Conservation (phyloP, 176 grass and related monocot species). For the Eragrostis curvula region DNA sequence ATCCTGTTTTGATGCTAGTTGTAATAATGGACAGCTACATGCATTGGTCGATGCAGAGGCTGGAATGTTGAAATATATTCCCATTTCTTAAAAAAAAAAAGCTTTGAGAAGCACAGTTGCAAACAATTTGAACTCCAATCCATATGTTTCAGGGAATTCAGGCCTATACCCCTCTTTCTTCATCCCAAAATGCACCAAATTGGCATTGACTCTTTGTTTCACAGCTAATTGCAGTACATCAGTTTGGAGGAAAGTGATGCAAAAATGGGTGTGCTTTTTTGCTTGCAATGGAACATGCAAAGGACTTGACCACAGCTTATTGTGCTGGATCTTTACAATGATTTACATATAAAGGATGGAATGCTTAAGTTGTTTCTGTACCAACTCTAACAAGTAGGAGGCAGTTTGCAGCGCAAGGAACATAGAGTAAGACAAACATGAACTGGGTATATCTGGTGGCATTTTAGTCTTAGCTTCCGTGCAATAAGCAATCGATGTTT, state of each 20-base stretch:
- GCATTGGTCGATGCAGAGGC: too few species aligned
- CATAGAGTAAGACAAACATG: background rate
- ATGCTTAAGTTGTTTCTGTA: conserved; percentile 6
- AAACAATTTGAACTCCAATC: background rate
- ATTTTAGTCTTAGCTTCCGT: conserved; percentile 15
- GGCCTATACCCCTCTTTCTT: too few species aligned
- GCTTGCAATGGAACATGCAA: background rate
- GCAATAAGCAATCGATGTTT: conserved; percentile 20
- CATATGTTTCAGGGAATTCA: background rate
- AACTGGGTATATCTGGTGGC: background rate
- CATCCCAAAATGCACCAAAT: conserved; percentile 1
- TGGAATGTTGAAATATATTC: too few species aligned
- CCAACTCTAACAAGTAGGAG: background rate
- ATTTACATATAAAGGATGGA: background rate
- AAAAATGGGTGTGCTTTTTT: background rate
- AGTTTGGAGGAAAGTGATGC: conserved; percentile 7
- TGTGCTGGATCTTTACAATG: background rate
- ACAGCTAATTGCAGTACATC: background rate
- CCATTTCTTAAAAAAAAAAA: too few species aligned
- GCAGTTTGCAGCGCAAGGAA: conserved; percentile 4
- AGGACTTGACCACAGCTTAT: background rate
- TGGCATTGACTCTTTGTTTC: background rate
- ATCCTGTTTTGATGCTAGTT: too few species aligned
- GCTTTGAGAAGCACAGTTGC: too few species aligned
- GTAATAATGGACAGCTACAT: too few species aligned